Conservation (phyloP, 2,329 filamentous ascomycete species). For the Fusarium odoratissimum region DNA sequence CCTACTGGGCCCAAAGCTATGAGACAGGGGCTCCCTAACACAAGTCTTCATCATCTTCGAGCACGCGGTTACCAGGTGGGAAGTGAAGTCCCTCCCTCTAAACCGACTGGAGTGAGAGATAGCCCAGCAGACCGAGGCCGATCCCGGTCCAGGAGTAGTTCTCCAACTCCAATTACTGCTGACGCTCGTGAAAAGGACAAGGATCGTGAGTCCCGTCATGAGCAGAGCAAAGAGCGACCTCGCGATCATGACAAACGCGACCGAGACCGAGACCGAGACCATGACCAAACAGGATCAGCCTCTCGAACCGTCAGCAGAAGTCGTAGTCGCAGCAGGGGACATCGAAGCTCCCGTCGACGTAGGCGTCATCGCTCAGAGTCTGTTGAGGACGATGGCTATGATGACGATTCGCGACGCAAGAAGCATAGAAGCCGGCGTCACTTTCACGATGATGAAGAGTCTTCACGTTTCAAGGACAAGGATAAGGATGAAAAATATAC, state of each 20-base stretch:
- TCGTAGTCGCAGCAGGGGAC: slow-evolving; percentile 56
- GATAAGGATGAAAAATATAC: slow-evolving; percentile 57
- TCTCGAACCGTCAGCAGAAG: slow-evolving; percentile 48
- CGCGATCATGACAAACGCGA: slow-evolving; percentile 44
- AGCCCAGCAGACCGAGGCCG: slow-evolving; percentile 42
- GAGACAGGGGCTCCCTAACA: slow-evolving; percentile 88
- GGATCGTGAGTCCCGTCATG: slow-evolving; percentile 49
- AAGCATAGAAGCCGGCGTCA: slow-evolving; percentile 59
- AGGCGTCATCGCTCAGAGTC: slow-evolving; percentile 68
- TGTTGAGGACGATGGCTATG: slow-evolving; percentile 60
- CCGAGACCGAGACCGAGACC: slow-evolving; percentile 38
- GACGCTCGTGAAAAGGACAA: slow-evolving; percentile 51
- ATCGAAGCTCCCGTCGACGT: slow-evolving; percentile 61
- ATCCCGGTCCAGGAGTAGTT: slow-evolving; percentile 63
- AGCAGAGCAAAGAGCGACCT: slow-evolving; percentile 51
- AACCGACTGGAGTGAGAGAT: slow-evolving; percentile 29
- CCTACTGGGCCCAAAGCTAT: slow-evolving; percentile 95
- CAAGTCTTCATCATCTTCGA: slow-evolving; percentile 75
- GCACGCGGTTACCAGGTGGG: slow-evolving; percentile 63
- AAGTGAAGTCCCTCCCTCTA: slow-evolving; percentile 51
- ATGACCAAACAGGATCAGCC: slow-evolving; percentile 49
- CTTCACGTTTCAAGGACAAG: slow-evolving; percentile 53
- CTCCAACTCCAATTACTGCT: slow-evolving; percentile 44
- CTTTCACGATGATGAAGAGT: slow-evolving; percentile 59
- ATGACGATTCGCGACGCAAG: slow-evolving; percentile 61